phyloP scores from a whole-genome alignment of 108 stramenopile genomes.

The Conticribra weissflogii region DNA sequence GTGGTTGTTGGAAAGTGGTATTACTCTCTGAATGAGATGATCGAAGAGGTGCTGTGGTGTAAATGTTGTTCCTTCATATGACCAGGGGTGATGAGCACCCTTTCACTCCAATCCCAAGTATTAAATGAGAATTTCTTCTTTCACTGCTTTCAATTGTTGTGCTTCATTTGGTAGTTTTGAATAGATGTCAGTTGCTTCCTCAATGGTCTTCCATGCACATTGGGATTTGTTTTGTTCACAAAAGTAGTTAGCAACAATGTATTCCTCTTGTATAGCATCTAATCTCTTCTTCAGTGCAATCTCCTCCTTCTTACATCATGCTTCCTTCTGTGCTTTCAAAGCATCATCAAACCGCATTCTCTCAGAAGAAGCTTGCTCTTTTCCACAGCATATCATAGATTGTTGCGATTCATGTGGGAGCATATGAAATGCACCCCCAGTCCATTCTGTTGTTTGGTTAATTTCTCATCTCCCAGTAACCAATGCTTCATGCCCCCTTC shows the following conservation, averaged over 20 bases:
- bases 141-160: neutral
- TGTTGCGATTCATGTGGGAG: too few relatives aligned
- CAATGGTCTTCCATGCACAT: neutral
- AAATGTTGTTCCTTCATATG: neutral
- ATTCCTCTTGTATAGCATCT: neutral
- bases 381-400: too few relatives aligned
- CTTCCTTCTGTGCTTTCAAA: neutral
- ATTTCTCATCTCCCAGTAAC: too few relatives aligned
- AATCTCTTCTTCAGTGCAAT: neutral
- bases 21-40: neutral
- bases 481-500: too few relatives aligned
- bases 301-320: neutral
- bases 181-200: neutral
- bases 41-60: neutral
- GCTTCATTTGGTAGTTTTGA: neutral
- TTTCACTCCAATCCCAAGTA: neutral
- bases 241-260: constrained; percentile 4
- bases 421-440: too few relatives aligned
- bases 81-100: constrained; percentile 8
- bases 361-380: too few relatives aligned
- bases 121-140: constrained; percentile 4
- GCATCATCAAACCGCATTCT: too few relatives aligned
- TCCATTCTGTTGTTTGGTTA: too few relatives aligned
- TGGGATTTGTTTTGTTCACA: constrained; percentile 1
- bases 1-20: neutral